Conservation (phyloP, 176 grass and related monocot species). For the Dactylis glomerata region DNA sequence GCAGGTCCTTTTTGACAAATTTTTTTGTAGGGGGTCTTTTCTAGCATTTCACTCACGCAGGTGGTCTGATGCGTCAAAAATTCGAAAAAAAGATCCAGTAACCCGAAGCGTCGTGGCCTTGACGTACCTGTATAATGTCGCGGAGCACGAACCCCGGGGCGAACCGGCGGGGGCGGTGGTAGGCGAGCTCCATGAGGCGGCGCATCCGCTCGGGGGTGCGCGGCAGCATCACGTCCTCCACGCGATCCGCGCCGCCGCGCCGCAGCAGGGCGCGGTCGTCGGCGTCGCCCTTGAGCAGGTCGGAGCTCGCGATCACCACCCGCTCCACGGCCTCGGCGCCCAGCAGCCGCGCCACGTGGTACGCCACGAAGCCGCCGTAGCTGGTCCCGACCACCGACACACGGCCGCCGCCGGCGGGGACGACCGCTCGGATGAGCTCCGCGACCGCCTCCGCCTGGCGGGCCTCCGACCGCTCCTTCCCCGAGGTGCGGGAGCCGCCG, state of each 20-base stretch:
- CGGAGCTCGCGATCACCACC: conserved; percentile 84
- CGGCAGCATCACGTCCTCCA: conserved; percentile 60
- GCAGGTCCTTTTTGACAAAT: no score
- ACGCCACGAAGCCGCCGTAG: conserved; percentile 90
- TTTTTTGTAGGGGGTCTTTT: no score
- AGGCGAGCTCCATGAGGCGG: conserved; percentile 32
- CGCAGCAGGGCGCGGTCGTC: conserved; percentile 56
- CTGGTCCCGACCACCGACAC: conserved; percentile 66
- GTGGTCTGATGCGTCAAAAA: no score
- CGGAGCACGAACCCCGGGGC: conserved; percentile 61
- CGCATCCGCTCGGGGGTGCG: conserved; percentile 34
- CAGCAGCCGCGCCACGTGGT: conserved; percentile 62
- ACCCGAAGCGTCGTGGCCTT: no score
- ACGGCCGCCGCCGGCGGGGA: not conserved
- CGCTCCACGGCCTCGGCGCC: conserved; percentile 38
- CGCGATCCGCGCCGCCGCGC: conserved; percentile 33
- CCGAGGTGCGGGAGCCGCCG: conserved; percentile 50
- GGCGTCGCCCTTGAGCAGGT: conserved; percentile 64
- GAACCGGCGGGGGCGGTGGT: conserved; percentile 42
- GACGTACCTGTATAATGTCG: conserved; percentile 48
- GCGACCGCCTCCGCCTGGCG: conserved; percentile 65
- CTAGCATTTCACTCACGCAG: no score
- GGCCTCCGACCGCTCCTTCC: conserved; percentile 42
- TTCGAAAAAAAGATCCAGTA: no score
- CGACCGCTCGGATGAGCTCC: conserved; percentile 43